Conservation (phyloP, 176 grass and related monocot genomes). For the Carex scoparia region DNA sequence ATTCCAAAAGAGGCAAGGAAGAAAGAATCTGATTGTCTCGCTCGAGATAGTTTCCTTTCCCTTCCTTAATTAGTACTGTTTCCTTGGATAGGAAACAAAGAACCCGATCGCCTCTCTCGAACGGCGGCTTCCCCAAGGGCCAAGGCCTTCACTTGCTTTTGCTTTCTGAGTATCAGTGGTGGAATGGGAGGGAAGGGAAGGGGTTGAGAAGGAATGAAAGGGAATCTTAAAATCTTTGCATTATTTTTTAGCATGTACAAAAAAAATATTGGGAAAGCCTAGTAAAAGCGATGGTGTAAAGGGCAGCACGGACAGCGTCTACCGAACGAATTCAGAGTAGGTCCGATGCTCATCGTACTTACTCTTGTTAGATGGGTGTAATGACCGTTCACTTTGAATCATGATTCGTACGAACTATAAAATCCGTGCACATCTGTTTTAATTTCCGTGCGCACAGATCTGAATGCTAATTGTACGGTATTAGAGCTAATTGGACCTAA, state of each 20-base stretch:
- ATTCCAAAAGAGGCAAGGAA: conserved; percentile 3
- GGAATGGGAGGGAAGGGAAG: background rate
- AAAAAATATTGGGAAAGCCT: background rate
- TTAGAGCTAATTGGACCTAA: too few species aligned
- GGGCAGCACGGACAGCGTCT: background rate
- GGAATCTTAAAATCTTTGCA: conserved; percentile 8
- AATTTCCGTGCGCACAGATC: too few species aligned
- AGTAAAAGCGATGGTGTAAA: background rate
- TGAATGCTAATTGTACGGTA: too few species aligned
- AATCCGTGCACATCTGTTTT: too few species aligned
- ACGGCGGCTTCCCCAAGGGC: background rate
- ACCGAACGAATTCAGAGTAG: background rate
- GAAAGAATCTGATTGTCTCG: background rate
- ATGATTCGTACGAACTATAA: too few species aligned
- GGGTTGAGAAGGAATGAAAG: background rate
- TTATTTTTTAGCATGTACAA: background rate
- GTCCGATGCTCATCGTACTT: too few species aligned
- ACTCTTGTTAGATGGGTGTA: too few species aligned
- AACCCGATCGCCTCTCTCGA: background rate
- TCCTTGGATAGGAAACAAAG: conserved; percentile 10
- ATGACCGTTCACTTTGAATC: too few species aligned
- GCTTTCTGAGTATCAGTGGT: background rate
- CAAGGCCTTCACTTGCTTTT: background rate
- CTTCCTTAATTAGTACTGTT: background rate
- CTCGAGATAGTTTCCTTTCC: background rate